These are phyloP conservation scores for Candida nitratophila DNA, from an alignment of 805 yeast genomes.

Conservation along the genomic window DNA sequence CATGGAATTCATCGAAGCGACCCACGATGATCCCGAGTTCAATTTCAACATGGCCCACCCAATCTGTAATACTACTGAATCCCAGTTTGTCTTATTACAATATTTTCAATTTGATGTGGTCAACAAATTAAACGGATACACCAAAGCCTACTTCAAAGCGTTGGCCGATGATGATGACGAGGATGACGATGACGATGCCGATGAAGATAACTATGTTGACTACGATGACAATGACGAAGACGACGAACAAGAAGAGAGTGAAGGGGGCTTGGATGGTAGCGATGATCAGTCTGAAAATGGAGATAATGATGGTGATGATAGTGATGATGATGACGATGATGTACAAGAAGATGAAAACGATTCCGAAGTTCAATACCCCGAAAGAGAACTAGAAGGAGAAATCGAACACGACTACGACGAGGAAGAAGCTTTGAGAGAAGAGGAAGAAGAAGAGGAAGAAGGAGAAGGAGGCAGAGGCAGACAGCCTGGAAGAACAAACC, in stretches of 20 bases:
- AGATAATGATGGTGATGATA: background rate
- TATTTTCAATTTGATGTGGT: background rate
- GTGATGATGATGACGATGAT: background rate
- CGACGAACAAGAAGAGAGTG: slow-evolving; percentile 1
- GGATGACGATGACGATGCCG: background rate
- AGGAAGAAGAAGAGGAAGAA: slow-evolving; percentile 1
- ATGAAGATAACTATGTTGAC: background rate
- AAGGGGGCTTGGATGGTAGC: background rate
- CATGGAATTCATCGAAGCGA: slow-evolving; percentile 27
- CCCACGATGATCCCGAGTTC: slow-evolving; percentile 15
- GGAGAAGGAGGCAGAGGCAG: slow-evolving; percentile 1
- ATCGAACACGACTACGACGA: slow-evolving; percentile 1
- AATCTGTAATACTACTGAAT: background rate
- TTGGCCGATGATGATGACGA: background rate
- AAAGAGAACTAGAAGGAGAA: background rate
- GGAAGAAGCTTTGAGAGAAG: background rate
- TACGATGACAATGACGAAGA: background rate
- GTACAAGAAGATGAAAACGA: background rate
- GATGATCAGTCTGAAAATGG: too few relatives aligned
- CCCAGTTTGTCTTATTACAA: background rate
- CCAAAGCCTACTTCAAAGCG: background rate
- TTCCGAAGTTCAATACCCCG: too few relatives aligned
- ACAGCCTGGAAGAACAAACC: background rate
- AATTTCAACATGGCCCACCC: slow-evolving; percentile 10
- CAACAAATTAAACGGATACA: background rate